Percentiles rank a stretch among this genome's conserved stretches.
Evolutionary conservation across 2,329 filamentous ascomycete species (phyloP).

Genomic region (Graphilbum fragrans): DNA sequence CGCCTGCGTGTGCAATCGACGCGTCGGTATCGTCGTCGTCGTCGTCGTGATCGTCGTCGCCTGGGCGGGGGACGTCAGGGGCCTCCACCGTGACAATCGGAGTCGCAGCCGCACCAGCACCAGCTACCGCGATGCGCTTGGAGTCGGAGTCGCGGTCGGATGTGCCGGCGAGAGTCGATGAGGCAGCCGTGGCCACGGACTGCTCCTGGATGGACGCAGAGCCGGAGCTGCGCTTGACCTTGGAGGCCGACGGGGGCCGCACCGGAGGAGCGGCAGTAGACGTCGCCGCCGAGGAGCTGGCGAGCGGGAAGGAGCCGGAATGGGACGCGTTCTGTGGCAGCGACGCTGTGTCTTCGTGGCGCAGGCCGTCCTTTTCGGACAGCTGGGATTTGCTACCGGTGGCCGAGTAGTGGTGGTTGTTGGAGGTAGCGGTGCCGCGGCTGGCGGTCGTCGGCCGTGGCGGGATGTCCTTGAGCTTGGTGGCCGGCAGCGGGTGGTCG

Average conservation of each 20-base stretch:
- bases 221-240: slow-evolving; percentile 32
- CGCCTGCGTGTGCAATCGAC: slow-evolving; percentile 34
- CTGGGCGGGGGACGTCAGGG: slow-evolving; percentile 14
- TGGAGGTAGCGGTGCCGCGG: slow-evolving; percentile 29
- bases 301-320: neutral
- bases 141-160: slow-evolving; percentile 29
- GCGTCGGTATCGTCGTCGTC: slow-evolving; percentile 55
- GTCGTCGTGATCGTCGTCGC: slow-evolving; percentile 22
- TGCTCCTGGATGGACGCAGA: slow-evolving; percentile 32
- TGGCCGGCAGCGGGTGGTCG: slow-evolving; percentile 38
- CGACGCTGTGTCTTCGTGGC: slow-evolving; percentile 1
- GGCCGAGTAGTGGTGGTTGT: slow-evolving; percentile 30
- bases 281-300: too few species aligned
- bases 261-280: neutral
- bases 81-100: slow-evolving; percentile 30
- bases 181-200: slow-evolving; percentile 12
- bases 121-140: slow-evolving; percentile 25
- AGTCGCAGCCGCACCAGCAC: slow-evolving; percentile 19
- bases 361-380: slow-evolving; percentile 36
- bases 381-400: slow-evolving; percentile 26
- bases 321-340: neutral
- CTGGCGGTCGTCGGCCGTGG: slow-evolving; percentile 41
- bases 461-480: slow-evolving; percentile 45
- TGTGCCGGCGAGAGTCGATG: slow-evolving; percentile 7
- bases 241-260: slow-evolving; percentile 22